Evolutionary conservation across 352 stramenopile genomes (phyloP), one percentile per base, ranked within the genome.

Genomic region (Pythium biforme): DNA sequence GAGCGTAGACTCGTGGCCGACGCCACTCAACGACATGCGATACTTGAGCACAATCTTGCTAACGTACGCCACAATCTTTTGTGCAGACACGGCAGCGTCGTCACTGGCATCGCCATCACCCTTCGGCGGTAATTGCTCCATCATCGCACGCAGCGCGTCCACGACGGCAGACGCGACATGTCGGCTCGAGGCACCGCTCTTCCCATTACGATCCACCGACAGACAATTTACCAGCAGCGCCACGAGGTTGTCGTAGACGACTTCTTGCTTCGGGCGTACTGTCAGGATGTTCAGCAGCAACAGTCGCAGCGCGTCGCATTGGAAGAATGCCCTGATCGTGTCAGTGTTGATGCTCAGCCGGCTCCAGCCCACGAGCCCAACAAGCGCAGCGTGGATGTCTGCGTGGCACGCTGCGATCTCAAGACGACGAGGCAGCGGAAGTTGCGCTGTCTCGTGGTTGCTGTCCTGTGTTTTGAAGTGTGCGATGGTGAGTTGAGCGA

Each of bases 321-420:
- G 74, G 69, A 94, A 90, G 59, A 92, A 86, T 25, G 65, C 59
- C 41, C 85, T 61, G 53, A 90, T 81, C n/a, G 81, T 81, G 14
- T 89, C 81, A 6, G 79, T 82, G 66, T 83, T 68, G 20, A 81
- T 45, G 59, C 77, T 86, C 39, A 92, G 40, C 15, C 76, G 72
- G 37, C 83, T 92, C 85, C 85, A 94, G 15, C 80, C 81, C 4
- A 92, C 52, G 9, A 94, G 73, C 1, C 85, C 85, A 25, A 89
- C 73, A 12, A 94, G 79, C 29, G 83, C 85, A 11, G 81, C 81
- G 48, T 92, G 83, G 34, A 86, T 70, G 64, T 94, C 81, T 0
- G 70, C 43, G 46, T 91, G 87, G 7, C 74, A 63, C 14, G 85
- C 85, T 1, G 85, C 85, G 31, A 91, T 76, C 61, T 94, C 85